Evolutionary conservation across 1,284 basidiomycete genomes (phyloP).

Genomic region (Marasmius fiardii): DNA sequence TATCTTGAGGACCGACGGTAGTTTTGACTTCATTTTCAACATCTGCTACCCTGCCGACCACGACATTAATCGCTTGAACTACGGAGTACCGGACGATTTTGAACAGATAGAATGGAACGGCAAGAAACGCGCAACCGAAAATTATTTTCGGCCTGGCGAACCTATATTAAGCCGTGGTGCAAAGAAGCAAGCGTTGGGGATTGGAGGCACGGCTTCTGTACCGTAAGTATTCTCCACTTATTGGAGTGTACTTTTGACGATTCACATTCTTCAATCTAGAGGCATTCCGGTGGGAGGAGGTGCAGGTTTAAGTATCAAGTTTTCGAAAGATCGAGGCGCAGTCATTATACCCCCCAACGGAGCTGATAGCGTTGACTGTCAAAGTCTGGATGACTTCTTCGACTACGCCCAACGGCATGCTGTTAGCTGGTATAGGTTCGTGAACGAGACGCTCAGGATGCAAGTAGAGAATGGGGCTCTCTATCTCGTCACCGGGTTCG

Average conservation of each 20-base stretch:
- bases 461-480: too few relatives aligned
- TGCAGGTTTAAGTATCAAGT: background rate
- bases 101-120: constrained; percentile 9
- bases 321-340: background rate
- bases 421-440: constrained; percentile 4
- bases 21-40: constrained; percentile 18
- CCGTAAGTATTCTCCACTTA: background rate
- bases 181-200: background rate
- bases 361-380: background rate
- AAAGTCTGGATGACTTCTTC: background rate
- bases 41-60: constrained; percentile 18
- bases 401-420: constrained; percentile 6
- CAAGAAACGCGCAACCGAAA: background rate
- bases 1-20: constrained; percentile 14
- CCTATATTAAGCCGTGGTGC: background rate
- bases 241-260: background rate
- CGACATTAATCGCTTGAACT: constrained; percentile 26
- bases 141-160: background rate
- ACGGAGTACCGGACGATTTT: constrained; percentile 23
- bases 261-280: background rate
- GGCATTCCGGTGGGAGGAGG: background rate
- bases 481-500: too few relatives aligned
- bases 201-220: background rate
- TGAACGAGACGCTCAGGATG: too few relatives aligned
- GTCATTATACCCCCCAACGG: constrained; percentile 10